Base-by-base conservation (phyloP, 805 yeast species). In the Wickerhamomyces bisporus region DNA sequence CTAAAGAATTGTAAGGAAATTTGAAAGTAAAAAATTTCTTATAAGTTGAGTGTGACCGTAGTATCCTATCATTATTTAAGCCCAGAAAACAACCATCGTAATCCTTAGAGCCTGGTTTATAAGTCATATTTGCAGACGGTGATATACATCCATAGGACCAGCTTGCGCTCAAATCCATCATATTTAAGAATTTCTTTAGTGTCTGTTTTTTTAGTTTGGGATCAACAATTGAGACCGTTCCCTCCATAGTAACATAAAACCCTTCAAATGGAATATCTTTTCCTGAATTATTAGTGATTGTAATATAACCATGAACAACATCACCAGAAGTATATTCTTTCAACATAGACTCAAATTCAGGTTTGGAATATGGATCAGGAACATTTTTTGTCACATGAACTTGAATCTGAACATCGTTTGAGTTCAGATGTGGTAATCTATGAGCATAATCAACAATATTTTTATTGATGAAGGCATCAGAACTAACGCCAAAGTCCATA, bases 301-400 rank as follows among this genome's bases (percentile, higher is more conserved):
- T 53, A 38, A 76, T 68, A 47, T 70, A 75, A 0, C 91, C 91
- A 49, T 75, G 70, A 12, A 82, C 64, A 16, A 66, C 65, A 51
- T 81, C 88, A n/a, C 86, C 86, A 11, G 81, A 79, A 15, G 74
- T 74, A 51, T 73, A 82, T 53, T 79, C 85, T 40, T 67, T 65
- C 20, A 73, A 50, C 27, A 58, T 69, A 54, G 34, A 73, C 61
- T 32, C 57, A 6, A 35, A 19, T 24, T 44, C 52, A 5, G 39
- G 16, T 21, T 43, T 47, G 16, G 49, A 51, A 38, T 68, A 56
- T 0, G 79, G 77, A 26, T 52, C 54, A 0, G 80, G 75, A 1
- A 72, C 70, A 17, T 61, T 58, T 45, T 76, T 77, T 1, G 81
- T 73, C 8, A 77, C 72, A 41, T 55, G 66, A 13, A 77, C 70